Evolutionary conservation across 2,329 filamentous ascomycete genomes (phyloP).

Genomic region (Proliferodiscus dingleyae): DNA sequence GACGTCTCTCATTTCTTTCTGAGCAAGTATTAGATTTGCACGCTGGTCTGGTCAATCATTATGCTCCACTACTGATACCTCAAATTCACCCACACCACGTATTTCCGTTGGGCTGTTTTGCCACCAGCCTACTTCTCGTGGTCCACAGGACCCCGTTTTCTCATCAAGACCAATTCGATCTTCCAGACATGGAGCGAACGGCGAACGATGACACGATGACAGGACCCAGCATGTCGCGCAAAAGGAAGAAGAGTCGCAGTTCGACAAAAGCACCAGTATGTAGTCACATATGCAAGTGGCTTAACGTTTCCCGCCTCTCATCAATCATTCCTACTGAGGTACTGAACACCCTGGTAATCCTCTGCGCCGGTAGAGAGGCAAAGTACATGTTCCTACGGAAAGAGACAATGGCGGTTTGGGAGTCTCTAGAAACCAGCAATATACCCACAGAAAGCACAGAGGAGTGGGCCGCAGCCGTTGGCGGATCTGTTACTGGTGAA

Average conservation of each 20-base stretch:
- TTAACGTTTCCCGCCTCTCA: neutral
- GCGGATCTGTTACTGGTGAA: slow-evolving; percentile 9
- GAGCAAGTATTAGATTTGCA: too few species aligned
- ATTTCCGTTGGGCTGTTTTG: too few species aligned
- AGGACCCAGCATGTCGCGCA: neutral
- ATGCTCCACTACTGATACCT: too few species aligned
- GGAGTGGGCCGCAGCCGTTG: slow-evolving; percentile 14
- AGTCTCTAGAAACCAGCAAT: neutral
- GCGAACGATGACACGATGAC: neutral
- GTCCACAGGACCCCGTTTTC: too few species aligned
- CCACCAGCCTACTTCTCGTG: too few species aligned
- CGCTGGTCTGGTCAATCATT: too few species aligned
- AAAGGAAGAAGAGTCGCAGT: neutral
- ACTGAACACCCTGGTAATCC: slow-evolving; percentile 9
- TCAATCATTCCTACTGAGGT: neutral
- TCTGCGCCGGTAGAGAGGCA: slow-evolving; percentile 10
- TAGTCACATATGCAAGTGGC: neutral
- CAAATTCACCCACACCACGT: too few species aligned
- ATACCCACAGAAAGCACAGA: neutral
- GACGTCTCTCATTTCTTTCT: too few species aligned
- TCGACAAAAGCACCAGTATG: neutral
- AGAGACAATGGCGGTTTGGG: neutral
- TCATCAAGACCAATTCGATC: too few species aligned
- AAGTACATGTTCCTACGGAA: slow-evolving; percentile 9
- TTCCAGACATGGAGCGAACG: neutral